Evolutionary conservation across 1,284 basidiomycete species (phyloP).

Genomic region (Austroboletus sp.): DNA sequence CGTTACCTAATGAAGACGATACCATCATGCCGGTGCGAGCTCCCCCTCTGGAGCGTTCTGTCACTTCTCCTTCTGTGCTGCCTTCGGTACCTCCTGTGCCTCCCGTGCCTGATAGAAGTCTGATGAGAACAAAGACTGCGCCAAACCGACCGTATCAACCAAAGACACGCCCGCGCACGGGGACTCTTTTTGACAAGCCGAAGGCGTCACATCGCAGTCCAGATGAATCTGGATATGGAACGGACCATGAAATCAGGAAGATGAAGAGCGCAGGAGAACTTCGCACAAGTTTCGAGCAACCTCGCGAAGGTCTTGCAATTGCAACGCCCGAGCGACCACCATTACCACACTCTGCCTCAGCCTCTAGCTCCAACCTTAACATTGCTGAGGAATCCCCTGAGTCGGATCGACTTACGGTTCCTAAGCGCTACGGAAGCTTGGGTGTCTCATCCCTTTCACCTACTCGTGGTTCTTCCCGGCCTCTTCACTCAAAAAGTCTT

Average conservation of each 20-base stretch:
- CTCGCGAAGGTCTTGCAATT: slow-evolving; percentile 16
- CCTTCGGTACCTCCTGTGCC: slow-evolving; percentile 30
- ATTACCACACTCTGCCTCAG: slow-evolving; percentile 50
- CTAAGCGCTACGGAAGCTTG: slow-evolving; percentile 63
- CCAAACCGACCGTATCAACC: slow-evolving; percentile 59
- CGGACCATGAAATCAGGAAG: slow-evolving; percentile 62
- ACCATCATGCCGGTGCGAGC: slow-evolving; percentile 63
- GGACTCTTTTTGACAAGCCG: slow-evolving; percentile 13
- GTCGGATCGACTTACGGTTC: slow-evolving; percentile 29
- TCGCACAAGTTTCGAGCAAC: slow-evolving; percentile 40
- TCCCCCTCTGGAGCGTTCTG: slow-evolving; percentile 45
- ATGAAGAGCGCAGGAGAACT: slow-evolving; percentile 86
- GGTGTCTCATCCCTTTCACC: slow-evolving; percentile 43
- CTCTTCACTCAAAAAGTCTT: slow-evolving; percentile 46
- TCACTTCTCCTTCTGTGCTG: slow-evolving; percentile 39
- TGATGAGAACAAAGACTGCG: slow-evolving; percentile 62
- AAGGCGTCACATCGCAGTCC: slow-evolving; percentile 29
- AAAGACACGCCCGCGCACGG: slow-evolving; percentile 36
- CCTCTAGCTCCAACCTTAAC: slow-evolving; percentile 55
- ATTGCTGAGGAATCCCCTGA: slow-evolving; percentile 34
- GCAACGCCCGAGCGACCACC: slow-evolving; percentile 36
- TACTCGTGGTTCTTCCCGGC: slow-evolving; percentile 35
- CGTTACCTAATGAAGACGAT: slow-evolving; percentile 46
- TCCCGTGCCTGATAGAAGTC: slow-evolving; percentile 36
- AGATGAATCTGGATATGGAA: slow-evolving; percentile 38